Evolutionary conservation across 2,329 filamentous ascomycete species (phyloP).

Genomic region (Cucurbitaria berberidis): DNA sequence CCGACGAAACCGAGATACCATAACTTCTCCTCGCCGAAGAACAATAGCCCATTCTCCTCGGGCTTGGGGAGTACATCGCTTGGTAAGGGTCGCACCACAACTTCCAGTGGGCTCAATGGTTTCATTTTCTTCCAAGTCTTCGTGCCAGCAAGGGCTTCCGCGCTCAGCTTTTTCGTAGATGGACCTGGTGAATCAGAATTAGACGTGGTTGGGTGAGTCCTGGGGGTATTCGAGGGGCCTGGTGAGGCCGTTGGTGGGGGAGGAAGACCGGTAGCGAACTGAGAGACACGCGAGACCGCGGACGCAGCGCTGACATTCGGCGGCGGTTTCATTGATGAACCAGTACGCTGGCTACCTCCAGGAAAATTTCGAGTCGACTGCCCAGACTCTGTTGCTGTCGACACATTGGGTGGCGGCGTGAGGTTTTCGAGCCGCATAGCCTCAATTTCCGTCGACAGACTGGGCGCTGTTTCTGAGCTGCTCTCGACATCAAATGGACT

Average conservation of each 20-base stretch:
- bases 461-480: neutral
- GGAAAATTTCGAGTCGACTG: neutral
- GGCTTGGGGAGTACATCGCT: neutral
- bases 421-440: neutral
- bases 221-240: neutral
- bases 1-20: constrained; percentile 27
- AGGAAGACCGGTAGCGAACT: neutral
- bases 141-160: neutral
- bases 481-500: neutral
- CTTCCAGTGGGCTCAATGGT: neutral
- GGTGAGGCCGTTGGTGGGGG: neutral
- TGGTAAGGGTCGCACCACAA: constrained; percentile 1
- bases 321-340: neutral
- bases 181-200: neutral
- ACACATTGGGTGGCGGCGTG: neutral
- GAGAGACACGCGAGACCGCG: neutral
- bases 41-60: constrained; percentile 8
- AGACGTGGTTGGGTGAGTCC: neutral
- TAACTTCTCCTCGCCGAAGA: constrained; percentile 9
- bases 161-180: neutral
- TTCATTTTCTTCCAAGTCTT: neutral
- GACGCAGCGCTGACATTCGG: neutral
- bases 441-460: neutral
- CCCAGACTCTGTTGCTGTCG: neutral
- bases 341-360: neutral